Evolutionary conservation across 768 basidiomycete species (phyloP), one percentile per base, ranked within the genome.

Genomic region (Macrocybe gigantea): DNA sequence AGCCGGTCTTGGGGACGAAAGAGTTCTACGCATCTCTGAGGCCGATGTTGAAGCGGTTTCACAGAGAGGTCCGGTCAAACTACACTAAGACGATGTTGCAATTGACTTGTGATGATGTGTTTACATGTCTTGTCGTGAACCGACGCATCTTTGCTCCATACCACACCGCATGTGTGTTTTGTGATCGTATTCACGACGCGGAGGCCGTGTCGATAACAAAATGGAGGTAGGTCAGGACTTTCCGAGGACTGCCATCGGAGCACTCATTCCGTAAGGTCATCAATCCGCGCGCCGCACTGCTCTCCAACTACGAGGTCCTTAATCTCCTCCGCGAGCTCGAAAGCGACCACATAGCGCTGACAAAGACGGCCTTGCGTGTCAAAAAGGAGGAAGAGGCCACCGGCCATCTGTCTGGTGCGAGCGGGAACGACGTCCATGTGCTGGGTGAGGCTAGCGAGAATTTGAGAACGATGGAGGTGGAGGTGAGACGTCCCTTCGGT

Each of bases 271-370:
- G 4, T 22, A 22, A 90, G 86, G 79, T 89, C 22, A 57, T 90
- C 49, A 81, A 85, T 51, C 59, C 82, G 8, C 79, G 87, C 44
- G 71, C 87, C 11, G 82, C 89, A n/a, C 79, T 95, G 45, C 77
- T 97, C 11, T 87, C 91, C 32, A 95, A 96, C 65, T 80, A 74
- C 57, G 94, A 97, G 64, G 93, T 96, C 50, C 70, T 94, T 40
- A 59, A 75, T 12, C 77, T 93, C 46, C 77, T 96, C 44, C 78
- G 81, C 30, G 79, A 86, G 47, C 83, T 90, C 36, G 87, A 93
- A 61, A 69, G 66, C 10, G 85, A 91, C 54, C 82, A 90, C 61
- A 63, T 87, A 37, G 72, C 80, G 1, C 80, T 82, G 34, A 74
- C 83, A 39, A 86, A 83, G 60, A 77, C 83, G 4, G 84, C 85